phyloP scores from a whole-genome alignment of 768 basidiomycete genomes.

The Naganishia vaughanmartiniae region DNA sequence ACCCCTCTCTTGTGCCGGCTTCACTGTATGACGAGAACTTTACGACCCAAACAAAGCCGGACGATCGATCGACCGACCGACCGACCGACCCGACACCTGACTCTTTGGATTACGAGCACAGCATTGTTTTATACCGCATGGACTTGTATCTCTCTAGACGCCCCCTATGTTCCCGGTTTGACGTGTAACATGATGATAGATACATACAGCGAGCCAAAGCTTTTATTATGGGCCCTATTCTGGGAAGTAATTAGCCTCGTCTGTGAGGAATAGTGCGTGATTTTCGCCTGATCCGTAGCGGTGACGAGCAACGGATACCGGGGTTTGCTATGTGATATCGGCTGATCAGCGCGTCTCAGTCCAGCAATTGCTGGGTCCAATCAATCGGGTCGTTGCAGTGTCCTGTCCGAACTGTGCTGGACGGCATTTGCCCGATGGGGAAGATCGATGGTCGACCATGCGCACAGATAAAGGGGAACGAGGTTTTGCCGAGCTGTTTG shows the following conservation, averaged over 20 bases:
- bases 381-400: neutral
- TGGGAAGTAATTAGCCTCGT: neutral
- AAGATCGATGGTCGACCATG: slow-evolving; percentile 74
- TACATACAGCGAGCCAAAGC: neutral
- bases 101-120: slow-evolving; percentile 4
- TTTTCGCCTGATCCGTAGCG: too few relatives aligned
- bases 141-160: slow-evolving; percentile 25
- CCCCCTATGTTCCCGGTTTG: neutral
- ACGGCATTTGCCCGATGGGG: slow-evolving; percentile 51
- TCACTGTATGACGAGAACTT: slow-evolving; percentile 18
- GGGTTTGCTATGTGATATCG: too few relatives aligned
- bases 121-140: neutral
- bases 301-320: too few relatives aligned
- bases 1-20: neutral
- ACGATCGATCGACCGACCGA: neutral
- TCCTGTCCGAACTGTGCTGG: neutral
- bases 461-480: slow-evolving; percentile 91
- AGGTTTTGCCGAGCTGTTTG: slow-evolving; percentile 64
- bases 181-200: slow-evolving; percentile 5
- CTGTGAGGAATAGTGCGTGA: neutral
- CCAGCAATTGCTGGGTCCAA: neutral
- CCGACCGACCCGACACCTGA: too few relatives aligned
- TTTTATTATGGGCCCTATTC: neutral
- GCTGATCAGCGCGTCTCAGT: neutral
- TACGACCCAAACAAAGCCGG: neutral